A percentile compares a stretch with the other conserved stretches of the same genome.
Evolutionary conservation across 371 early-diverging fungal genomes (phyloP).

Genomic region (Globomyces sp.): DNA sequence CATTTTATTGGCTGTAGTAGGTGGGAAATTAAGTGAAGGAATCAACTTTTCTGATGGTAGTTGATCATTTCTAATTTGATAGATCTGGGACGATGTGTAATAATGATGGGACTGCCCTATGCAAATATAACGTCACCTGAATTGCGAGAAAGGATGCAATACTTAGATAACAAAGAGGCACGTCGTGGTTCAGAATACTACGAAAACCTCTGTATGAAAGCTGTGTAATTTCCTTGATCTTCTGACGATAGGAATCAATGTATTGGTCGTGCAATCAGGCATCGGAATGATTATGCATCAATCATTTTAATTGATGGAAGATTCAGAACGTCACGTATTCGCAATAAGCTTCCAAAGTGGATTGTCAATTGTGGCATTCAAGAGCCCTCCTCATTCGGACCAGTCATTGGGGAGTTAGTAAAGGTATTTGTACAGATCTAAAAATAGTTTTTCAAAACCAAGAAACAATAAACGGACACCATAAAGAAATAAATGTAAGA

Average conservation of each 20-base stretch:
- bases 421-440: no score
- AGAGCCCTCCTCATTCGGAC: no score
- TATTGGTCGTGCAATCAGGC: constrained; percentile 91
- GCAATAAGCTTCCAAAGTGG: constrained; percentile 50
- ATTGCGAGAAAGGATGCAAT: constrained; percentile 75
- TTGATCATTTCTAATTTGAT: no score
- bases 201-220: constrained; percentile 91
- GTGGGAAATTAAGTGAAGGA: constrained; percentile 97
- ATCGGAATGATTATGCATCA: constrained; percentile 74
- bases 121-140: constrained; percentile 51
- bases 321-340: constrained; percentile 33
- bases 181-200: constrained; percentile 68
- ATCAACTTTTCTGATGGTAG: constrained; percentile 78
- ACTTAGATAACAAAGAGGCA: constrained; percentile 37
- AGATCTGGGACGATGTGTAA: constrained; percentile 65
- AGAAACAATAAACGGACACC: no score
- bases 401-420: no score
- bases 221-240: constrained; percentile 49
- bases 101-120: constrained; percentile 63
- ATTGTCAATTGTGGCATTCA: constrained; percentile 29
- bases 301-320: constrained; percentile 61
- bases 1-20: constrained; percentile 91
- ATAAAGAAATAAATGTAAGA: no score
- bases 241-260: constrained; percentile 71
- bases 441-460: no score